Conservation (phyloP, 1,284 basidiomycete genomes). For the Ceratobasidium sp. region DNA sequence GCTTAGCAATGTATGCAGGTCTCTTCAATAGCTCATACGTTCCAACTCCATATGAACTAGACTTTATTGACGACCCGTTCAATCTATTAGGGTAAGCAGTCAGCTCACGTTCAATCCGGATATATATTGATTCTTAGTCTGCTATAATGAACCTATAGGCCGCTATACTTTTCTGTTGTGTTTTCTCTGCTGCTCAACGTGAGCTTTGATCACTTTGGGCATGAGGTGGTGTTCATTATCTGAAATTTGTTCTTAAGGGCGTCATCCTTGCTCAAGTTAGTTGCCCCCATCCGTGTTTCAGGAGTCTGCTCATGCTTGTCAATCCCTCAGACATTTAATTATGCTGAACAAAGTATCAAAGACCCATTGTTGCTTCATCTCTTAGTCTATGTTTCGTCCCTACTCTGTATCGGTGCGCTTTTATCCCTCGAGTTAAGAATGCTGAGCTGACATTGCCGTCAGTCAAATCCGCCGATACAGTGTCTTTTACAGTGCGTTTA, state of each 20-base stretch:
- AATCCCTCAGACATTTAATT: slow-evolving; percentile 10
- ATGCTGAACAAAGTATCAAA: slow-evolving; percentile 7
- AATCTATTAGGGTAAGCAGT: slow-evolving; percentile 9
- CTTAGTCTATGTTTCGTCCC: slow-evolving; percentile 8
- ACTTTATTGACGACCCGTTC: slow-evolving; percentile 15
- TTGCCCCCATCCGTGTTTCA: background rate
- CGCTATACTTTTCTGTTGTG: slow-evolving; percentile 1
- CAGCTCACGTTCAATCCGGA: background rate
- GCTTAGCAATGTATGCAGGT: slow-evolving; percentile 4
- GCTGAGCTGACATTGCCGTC: background rate
- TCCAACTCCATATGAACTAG: background rate
- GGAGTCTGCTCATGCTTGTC: too few species aligned
- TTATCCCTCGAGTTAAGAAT: background rate
- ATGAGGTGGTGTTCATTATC: background rate
- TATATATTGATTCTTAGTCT: background rate
- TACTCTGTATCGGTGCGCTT: slow-evolving; percentile 17
- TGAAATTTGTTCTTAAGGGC: background rate
- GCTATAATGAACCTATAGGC: background rate
- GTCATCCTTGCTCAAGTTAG: slow-evolving; percentile 22
- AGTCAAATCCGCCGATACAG: slow-evolving; percentile 12
- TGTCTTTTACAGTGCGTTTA: background rate
- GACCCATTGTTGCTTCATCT: background rate
- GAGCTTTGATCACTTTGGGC: background rate
- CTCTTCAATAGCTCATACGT: slow-evolving; percentile 19
- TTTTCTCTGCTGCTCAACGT: slow-evolving; percentile 23